Evolutionary conservation across 306 rosid species (phyloP).

Genomic region (Sechiopsis laciniata): DNA sequence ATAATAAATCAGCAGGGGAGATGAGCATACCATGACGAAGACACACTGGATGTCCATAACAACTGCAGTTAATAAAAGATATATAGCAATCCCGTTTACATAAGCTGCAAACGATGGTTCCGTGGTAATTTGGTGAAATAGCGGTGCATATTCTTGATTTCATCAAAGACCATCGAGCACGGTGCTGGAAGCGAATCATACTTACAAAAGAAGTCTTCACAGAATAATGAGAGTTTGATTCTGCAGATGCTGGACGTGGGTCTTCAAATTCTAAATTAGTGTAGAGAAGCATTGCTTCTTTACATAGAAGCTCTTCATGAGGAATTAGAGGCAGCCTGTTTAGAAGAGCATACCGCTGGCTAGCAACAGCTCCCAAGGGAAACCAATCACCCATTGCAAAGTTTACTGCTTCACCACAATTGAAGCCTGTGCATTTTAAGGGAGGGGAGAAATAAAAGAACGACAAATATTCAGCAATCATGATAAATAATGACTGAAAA

Average conservation of each 20-base stretch:
- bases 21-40: constrained; percentile 80
- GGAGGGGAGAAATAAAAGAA: constrained; percentile 4
- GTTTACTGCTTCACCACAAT: constrained; percentile 98
- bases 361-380: constrained; percentile 84
- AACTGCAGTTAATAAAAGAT: constrained; percentile 69
- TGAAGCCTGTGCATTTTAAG: constrained; percentile 58
- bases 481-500: neutral
- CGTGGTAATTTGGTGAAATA: constrained; percentile 51
- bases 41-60: constrained; percentile 77
- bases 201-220: constrained; percentile 61
- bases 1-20: neutral
- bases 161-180: constrained; percentile 77
- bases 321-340: constrained; percentile 85
- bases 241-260: constrained; percentile 45
- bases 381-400: constrained; percentile 98
- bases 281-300: constrained; percentile 81
- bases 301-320: constrained; percentile 89
- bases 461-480: neutral
- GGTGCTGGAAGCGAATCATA: constrained; percentile 78
- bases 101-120: constrained; percentile 73
- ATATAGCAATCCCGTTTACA: constrained; percentile 89
- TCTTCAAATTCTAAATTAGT: constrained; percentile 62
- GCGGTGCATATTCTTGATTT: constrained; percentile 55
- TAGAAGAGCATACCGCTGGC: constrained; percentile 81
- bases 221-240: constrained; percentile 41